Conservation (phyloP, 2,329 filamentous ascomycete species). For the Neopestalotiopsis sp. region DNA sequence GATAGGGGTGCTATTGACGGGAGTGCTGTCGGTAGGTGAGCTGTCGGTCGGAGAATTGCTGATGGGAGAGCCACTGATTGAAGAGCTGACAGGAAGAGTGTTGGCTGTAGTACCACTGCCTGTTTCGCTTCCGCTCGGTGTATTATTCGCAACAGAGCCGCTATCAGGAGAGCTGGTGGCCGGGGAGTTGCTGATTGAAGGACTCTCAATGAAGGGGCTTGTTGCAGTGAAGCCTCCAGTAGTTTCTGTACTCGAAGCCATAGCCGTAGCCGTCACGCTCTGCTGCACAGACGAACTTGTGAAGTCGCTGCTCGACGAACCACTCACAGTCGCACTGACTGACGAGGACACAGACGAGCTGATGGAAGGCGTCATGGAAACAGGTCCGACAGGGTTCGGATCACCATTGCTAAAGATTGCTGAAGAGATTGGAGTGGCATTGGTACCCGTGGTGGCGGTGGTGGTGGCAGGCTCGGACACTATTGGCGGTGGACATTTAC, state of each 20-base stretch:
- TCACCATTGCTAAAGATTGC: background rate
- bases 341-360: background rate
- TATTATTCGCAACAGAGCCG: background rate
- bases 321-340: conserved; percentile 2
- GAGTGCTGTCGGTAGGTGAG: background rate
- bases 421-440: background rate
- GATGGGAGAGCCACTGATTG: background rate
- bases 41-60: background rate
- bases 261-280: background rate
- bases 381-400: conserved; percentile 15
- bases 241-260: background rate
- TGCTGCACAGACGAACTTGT: background rate
- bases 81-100: background rate
- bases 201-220: background rate
- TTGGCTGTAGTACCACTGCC: no score
- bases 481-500: conserved; percentile 23
- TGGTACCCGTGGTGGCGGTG: background rate
- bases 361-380: conserved; percentile 18
- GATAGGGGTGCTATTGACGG: background rate
- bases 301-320: background rate
- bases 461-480: background rate
- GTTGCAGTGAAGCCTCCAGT: background rate
- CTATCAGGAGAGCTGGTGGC: background rate
- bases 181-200: background rate
- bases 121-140: no score